phyloP scores from a whole-genome alignment of 2,329 filamentous ascomycete species.

The Paraphoma sp. region DNA sequence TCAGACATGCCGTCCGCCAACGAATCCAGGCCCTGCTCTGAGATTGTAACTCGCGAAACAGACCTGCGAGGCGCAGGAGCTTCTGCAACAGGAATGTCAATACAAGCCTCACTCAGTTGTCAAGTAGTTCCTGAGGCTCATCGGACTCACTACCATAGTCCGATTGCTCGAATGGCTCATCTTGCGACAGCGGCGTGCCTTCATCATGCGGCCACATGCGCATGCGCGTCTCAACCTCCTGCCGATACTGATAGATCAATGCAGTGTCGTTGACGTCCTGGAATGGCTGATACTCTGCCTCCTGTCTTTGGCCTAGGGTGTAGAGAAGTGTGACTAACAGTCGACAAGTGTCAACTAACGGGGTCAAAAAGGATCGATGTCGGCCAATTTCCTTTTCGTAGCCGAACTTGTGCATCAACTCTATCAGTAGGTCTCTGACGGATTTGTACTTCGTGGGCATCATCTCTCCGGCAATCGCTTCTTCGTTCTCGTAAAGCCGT shows the following conservation, averaged over 20 bases:
- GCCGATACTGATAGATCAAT: slow-evolving; percentile 29
- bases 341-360: slow-evolving; percentile 29
- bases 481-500: slow-evolving; percentile 30
- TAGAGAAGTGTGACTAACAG: slow-evolving; percentile 27
- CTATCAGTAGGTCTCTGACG: slow-evolving; percentile 22
- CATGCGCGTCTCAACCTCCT: slow-evolving; percentile 31
- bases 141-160: slow-evolving; percentile 49
- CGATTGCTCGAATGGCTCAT: slow-evolving; percentile 42
- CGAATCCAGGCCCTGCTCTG: background rate
- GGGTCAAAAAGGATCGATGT: slow-evolving; percentile 29
- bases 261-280: slow-evolving; percentile 28
- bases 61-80: background rate
- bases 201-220: slow-evolving; percentile 35
- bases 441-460: slow-evolving; percentile 28
- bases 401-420: slow-evolving; percentile 28
- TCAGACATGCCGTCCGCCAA: background rate
- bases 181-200: slow-evolving; percentile 36
- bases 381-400: slow-evolving; percentile 32
- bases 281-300: slow-evolving; percentile 24
- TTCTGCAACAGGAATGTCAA: slow-evolving; percentile 1
- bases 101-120: slow-evolving; percentile 15
- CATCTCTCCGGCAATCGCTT: slow-evolving; percentile 17
- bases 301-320: slow-evolving; percentile 24
- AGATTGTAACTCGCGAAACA: background rate
- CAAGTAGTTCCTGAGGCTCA: slow-evolving; percentile 31